These are phyloP conservation scores for Aspergillus tanneri DNA, from an alignment of 2,329 filamentous ascomycete genomes.

Conservation along the genomic window DNA sequence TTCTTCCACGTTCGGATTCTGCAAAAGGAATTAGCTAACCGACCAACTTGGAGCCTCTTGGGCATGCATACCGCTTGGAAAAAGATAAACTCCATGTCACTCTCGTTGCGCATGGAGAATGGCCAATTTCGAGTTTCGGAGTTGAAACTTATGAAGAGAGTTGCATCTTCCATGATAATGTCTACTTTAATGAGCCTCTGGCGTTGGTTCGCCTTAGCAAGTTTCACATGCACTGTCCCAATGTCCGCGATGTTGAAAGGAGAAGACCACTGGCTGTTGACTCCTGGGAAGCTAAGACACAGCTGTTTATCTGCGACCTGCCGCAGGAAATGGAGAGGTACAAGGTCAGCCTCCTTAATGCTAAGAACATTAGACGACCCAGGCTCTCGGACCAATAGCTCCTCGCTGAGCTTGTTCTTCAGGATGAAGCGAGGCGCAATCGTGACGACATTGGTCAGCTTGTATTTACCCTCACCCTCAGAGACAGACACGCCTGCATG, in stretches of 20 bases:
- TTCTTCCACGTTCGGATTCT: slow-evolving; percentile 84
- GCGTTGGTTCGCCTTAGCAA: slow-evolving; percentile 84
- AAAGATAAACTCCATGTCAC: slow-evolving; percentile 93
- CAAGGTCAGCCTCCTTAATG: slow-evolving; percentile 72
- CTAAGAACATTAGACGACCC: slow-evolving; percentile 83
- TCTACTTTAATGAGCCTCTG: slow-evolving; percentile 87
- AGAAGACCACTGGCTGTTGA: slow-evolving; percentile 97
- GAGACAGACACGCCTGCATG: slow-evolving; percentile 86
- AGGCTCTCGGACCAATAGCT: slow-evolving; percentile 85
- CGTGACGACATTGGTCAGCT: slow-evolving; percentile 92
- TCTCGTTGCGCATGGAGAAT: slow-evolving; percentile 98
- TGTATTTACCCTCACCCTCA: slow-evolving; percentile 95
- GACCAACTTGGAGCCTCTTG: neutral
- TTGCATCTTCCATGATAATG: slow-evolving; percentile 86
- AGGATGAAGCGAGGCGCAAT: slow-evolving; percentile 89
- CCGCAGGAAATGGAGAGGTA: slow-evolving; percentile 86
- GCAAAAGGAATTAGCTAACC: neutral
- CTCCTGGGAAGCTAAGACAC: slow-evolving; percentile 85
- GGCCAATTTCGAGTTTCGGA: slow-evolving; percentile 95
- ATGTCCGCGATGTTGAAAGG: slow-evolving; percentile 97
- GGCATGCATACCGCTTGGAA: slow-evolving; percentile 67
- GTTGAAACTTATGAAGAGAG: slow-evolving; percentile 87
- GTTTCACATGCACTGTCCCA: slow-evolving; percentile 87
- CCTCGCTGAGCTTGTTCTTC: slow-evolving; percentile 87
- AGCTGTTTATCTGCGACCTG: slow-evolving; percentile 82